These are phyloP conservation scores for Malbranchea cinnamomea DNA, from an alignment of 2,329 filamentous ascomycete species.

Conservation along the genomic window DNA sequence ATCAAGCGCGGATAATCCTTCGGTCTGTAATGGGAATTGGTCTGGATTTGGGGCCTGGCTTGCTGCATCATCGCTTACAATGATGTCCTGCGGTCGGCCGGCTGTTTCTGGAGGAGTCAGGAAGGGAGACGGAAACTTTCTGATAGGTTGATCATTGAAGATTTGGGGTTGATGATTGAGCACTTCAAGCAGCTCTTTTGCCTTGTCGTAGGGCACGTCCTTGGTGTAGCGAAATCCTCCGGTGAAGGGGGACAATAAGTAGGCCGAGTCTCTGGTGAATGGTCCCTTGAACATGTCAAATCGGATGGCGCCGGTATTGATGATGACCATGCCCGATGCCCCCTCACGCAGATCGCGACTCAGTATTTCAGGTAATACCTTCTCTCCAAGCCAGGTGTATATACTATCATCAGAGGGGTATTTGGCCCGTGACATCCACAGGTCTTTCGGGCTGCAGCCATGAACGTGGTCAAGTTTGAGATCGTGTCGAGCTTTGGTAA, in stretches of 20 bases:
- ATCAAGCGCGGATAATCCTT: constrained; percentile 22
- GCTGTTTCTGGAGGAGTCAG: constrained; percentile 34
- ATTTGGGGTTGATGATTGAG: constrained; percentile 44
- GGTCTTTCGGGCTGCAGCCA: constrained; percentile 68
- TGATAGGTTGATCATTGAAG: constrained; percentile 15
- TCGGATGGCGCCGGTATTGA: constrained; percentile 82
- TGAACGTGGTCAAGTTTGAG: constrained; percentile 58
- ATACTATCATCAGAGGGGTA: constrained; percentile 64
- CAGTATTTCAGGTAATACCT: constrained; percentile 57
- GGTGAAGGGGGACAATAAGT: constrained; percentile 73
- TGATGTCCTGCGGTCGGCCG: constrained; percentile 14
- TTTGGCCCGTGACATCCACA: constrained; percentile 67
- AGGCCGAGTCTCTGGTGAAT: constrained; percentile 79
- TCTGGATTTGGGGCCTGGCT: constrained; percentile 3
- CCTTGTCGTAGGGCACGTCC: constrained; percentile 65
- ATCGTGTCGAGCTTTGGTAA: constrained; percentile 51
- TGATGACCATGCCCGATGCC: constrained; percentile 51
- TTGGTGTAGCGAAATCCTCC: constrained; percentile 63
- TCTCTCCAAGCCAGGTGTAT: constrained; percentile 62
- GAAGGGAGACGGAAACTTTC: constrained; percentile 13
- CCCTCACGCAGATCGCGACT: constrained; percentile 41
- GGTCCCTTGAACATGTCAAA: constrained; percentile 91
- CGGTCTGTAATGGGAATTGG: constrained; percentile 12
- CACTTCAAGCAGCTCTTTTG: constrained; percentile 49
- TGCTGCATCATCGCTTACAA: constrained; percentile 9